phyloP scores from a whole-genome alignment of 148 eudicot genomes.

The Rhododendron williamsianum region DNA sequence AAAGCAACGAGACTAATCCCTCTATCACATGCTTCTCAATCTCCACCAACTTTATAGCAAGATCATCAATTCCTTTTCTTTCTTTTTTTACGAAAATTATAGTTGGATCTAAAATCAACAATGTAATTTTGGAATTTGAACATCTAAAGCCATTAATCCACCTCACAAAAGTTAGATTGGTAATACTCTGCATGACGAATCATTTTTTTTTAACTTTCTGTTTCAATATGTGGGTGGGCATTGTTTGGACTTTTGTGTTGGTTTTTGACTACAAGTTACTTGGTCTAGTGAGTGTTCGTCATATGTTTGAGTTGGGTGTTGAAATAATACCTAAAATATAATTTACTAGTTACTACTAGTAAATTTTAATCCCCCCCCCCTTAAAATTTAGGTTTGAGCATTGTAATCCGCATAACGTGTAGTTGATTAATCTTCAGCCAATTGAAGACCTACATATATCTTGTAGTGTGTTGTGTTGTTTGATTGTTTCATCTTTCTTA shows the following conservation, averaged over 20 bases:
- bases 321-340: not conserved
- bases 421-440: not conserved
- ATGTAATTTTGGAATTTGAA: too few relatives aligned
- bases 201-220: not conserved
- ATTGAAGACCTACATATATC: not conserved
- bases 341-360: not conserved
- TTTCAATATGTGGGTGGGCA: not conserved
- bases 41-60: too few relatives aligned
- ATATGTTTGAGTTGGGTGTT: not conserved
- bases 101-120: too few relatives aligned
- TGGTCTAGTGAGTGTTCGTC: not conserved
- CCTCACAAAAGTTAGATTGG: not conserved
- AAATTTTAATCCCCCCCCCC: too few relatives aligned
- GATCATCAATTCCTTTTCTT: too few relatives aligned
- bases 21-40: too few relatives aligned
- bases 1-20: too few relatives aligned
- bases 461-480: not conserved
- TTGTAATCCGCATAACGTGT: not conserved
- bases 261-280: not conserved
- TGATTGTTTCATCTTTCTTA: not conserved
- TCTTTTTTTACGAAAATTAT: too few relatives aligned
- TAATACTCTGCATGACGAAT: not conserved
- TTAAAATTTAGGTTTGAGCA: not conserved
- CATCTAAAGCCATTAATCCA: not conserved
- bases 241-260: not conserved